Evolutionary conservation across 495 filamentous ascomycete species (phyloP), one percentile per base, ranked within the genome.

Genomic region (Annulohypoxylon maeteangense): DNA sequence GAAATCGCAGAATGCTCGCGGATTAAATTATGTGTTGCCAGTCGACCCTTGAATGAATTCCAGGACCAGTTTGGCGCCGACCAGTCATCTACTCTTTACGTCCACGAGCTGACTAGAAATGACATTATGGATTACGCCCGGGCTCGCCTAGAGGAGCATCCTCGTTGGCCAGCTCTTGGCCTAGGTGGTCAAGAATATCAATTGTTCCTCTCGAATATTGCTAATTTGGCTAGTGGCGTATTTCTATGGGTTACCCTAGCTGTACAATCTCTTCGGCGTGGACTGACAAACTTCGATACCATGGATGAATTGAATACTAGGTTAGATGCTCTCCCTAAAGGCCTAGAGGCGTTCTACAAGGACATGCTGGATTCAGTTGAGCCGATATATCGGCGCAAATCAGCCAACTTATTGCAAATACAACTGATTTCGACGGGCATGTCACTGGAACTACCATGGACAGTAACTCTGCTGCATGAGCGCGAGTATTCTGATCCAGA

Each of bases 41-140:
- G 86, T 65, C 78, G 86, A 3, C 83, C 84, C 0, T 83, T 78
- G 80, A 78, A 77, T 29, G 71, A 73, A 0, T 87, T 87, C 57
- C 65, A 78, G 31, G 74, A 82, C 59, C 72, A 67, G 0, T 86
- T 86, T 38, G 73, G 71, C 0, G 23, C 18, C 8, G 4, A 57
- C 14, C 14, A 32, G 8, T n/a, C 47, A n/a, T 22, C 22, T 22
- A 36, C 32, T n/a, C 47, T 68, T 29, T 23, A 14, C 0, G 45
- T 68, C 4, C 65, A 68, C 27, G 45, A 67, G 3, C 23, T 67
- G 8, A 67, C 64, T 2, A 45, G 27, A 7, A 22, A 42, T 3
- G 65, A 68, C 14, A 68, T 68, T 12, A 16, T 23, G 27, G 16
- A 25, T 0, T 68, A 61, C 31, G 38, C 38, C 12, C 14, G 56